Conservation (phyloP, 108 stramenopile genomes). For the Cyclotella cryptica region DNA sequence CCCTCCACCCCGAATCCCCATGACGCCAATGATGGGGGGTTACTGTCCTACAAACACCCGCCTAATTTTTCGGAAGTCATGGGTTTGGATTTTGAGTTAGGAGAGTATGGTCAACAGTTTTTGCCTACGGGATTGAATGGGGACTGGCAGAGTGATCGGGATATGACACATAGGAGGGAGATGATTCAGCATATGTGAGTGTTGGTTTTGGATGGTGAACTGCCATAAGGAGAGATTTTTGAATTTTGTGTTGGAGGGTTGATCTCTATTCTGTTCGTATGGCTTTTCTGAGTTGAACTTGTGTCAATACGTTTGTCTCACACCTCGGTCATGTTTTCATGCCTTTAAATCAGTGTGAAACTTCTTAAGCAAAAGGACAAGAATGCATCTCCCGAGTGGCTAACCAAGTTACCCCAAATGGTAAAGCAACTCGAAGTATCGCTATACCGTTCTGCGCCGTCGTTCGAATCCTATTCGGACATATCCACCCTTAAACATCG, state of each 20-base stretch:
- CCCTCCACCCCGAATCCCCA: conserved; percentile 6
- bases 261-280: not conserved
- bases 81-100: conserved; percentile 33
- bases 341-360: conserved; percentile 67
- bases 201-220: not conserved
- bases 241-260: conserved; percentile 2
- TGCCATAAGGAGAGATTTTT: no score
- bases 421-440: conserved; percentile 94
- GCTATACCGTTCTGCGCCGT: conserved; percentile 89
- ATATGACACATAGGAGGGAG: conserved; percentile 83
- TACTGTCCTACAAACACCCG: conserved; percentile 32
- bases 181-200: conserved; percentile 96
- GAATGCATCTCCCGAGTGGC: conserved; percentile 90
- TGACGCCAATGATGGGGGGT: conserved; percentile 18
- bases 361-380: conserved; percentile 90
- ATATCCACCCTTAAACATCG: conserved; percentile 86
- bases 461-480: conserved; percentile 91
- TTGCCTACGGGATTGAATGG: conserved; percentile 68
- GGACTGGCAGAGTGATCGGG: conserved; percentile 90
- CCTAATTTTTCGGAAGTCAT: conserved; percentile 29
- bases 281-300: not conserved
- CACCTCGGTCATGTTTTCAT: not conserved
- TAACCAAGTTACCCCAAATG: conserved; percentile 94
- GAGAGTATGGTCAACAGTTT: conserved; percentile 46
- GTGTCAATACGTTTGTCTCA: not conserved